phyloP scores from a whole-genome alignment of 208 protist species.

The Trypanosomatidae sp. region DNA sequence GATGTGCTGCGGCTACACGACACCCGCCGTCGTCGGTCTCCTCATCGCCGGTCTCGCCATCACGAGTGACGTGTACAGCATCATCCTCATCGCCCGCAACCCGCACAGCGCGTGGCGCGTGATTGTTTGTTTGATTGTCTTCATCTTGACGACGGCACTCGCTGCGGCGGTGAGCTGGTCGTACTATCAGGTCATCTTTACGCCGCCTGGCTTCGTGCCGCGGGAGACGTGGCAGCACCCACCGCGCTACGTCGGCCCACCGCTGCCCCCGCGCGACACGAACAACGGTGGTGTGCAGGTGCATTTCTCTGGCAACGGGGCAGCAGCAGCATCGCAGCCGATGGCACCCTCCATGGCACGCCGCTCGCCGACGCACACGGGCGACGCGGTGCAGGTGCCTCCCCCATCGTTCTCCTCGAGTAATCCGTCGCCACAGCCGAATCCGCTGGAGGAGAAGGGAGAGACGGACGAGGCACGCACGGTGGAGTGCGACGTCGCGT shows the following conservation, averaged over 20 bases:
- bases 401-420: background rate
- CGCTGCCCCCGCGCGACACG: background rate
- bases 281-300: background rate
- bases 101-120: slow-evolving; percentile 38
- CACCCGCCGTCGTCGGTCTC: slow-evolving; percentile 31
- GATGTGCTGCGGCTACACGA: slow-evolving; percentile 55
- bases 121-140: slow-evolving; percentile 36
- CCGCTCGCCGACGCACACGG: background rate
- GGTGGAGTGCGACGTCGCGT: background rate
- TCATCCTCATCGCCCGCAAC: slow-evolving; percentile 30
- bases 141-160: slow-evolving; percentile 30
- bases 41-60: slow-evolving; percentile 39
- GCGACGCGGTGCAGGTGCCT: background rate
- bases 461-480: background rate
- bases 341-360: background rate
- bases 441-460: too few relatives aligned
- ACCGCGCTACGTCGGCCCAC: slow-evolving; percentile 27
- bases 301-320: too few relatives aligned
- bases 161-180: slow-evolving; percentile 30
- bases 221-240: slow-evolving; percentile 42
- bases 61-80: slow-evolving; percentile 36
- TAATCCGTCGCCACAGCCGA: too few relatives aligned
- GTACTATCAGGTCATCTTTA: slow-evolving; percentile 51
- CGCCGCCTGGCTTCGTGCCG: slow-evolving; percentile 57
- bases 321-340: slow-evolving; percentile 3